Base-by-base conservation (phyloP, 805 yeast species). In the Candida sithepensis region DNA sequence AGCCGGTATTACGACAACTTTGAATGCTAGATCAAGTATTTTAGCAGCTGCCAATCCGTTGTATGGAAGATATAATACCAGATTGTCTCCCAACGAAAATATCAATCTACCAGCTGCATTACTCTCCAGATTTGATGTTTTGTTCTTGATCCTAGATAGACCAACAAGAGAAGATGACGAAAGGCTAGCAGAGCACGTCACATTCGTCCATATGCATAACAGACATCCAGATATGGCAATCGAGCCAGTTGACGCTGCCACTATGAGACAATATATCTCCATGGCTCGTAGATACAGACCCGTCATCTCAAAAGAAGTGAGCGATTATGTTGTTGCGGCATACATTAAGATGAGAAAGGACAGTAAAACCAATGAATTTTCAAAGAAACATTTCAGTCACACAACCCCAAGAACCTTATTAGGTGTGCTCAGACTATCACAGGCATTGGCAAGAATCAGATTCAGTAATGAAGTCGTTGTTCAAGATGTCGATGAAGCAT, bases 41-140 rank as follows among this genome's bases (percentile, higher is more conserved):
- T 70, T 94, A 53, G 99, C 99, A 0, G 99, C 99, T 26, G 99
- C 99, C n/a, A 94, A 94, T 71, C 99, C 99, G 18, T 72, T 91
- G 33, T 91, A 87, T 64, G 98, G 99, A 48, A 79, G 98, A 53
- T 94, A 94, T 70, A 92, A 94, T 68, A 87, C 96, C 33, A 78
- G 81, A 52, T 69, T 92, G 48, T 86, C 96, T 7, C 97, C 99
- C 2, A 84, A 90, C 53, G 97, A 94, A 61, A 94, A 94, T 68
- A 92, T 94, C 66, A 94, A 94, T 62, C 74, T 94, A 49, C 99
- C 99, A 5, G 97, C 98, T 0, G 99, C 99, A 0, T 74, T 94
- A 57, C 73, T 94, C 44, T 92, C 98, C 32, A 85, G 99, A 71
- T 94, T 94, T 66, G 99, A 94, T 69, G 77, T 94, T 43, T 70